Conservation (phyloP, 1,284 basidiomycete species). For the Rhodotorula sp. region DNA sequence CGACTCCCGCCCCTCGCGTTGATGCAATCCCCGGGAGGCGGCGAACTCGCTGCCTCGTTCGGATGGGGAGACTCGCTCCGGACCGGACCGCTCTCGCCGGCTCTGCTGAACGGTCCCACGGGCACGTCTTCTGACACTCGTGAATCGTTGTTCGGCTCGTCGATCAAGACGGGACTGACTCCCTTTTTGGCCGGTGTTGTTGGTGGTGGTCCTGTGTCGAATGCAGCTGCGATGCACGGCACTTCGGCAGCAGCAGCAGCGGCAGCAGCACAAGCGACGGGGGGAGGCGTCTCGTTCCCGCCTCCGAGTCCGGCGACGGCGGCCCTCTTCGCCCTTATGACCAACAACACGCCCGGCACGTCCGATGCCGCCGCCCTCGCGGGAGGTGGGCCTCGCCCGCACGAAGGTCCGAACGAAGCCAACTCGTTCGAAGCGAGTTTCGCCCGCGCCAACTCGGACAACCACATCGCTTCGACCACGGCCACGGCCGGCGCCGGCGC, state of each 20-base stretch:
- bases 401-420: constrained; percentile 41
- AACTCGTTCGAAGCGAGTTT: constrained; percentile 43
- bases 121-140: constrained; percentile 43
- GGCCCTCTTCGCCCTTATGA: constrained; percentile 89
- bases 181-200: constrained; percentile 12
- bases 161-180: constrained; percentile 43
- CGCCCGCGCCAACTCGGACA: constrained; percentile 29
- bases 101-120: constrained; percentile 89
- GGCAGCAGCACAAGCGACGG: too few species aligned
- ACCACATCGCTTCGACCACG: not conserved
- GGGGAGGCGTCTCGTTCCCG: constrained; percentile 70
- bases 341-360: constrained; percentile 60
- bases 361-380: constrained; percentile 21
- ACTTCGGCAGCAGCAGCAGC: constrained; percentile 60
- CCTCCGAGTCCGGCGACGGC: constrained; percentile 86
- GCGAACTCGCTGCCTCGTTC: constrained; percentile 52
- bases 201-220: constrained; percentile 1
- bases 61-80: constrained; percentile 79
- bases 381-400: constrained; percentile 32
- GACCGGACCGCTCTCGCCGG: constrained; percentile 86
- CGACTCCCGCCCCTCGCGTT: constrained; percentile 29
- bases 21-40: constrained; percentile 27
- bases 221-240: constrained; percentile 50
- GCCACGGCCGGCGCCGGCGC: not conserved
- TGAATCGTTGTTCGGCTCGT: constrained; percentile 63